phyloP scores from a whole-genome alignment of 148 eudicot genomes.

The Chenopodium album region DNA sequence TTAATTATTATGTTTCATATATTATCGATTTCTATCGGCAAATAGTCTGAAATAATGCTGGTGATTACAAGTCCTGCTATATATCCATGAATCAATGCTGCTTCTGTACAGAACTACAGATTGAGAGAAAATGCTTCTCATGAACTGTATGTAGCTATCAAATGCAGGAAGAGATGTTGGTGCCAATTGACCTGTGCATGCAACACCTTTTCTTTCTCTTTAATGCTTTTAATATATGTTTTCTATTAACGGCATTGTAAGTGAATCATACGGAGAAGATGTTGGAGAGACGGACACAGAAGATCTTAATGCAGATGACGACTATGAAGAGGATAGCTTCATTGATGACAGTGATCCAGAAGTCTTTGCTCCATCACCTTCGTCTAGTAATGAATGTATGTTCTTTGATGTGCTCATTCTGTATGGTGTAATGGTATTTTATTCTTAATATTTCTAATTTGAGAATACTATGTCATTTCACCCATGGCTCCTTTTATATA shows the following conservation, averaged over 20 bases:
- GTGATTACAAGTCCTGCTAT: neutral
- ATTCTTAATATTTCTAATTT: neutral
- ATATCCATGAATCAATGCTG: neutral
- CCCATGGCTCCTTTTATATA: neutral
- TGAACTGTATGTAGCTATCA: neutral
- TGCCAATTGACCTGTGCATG: neutral
- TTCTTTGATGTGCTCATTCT: neutral
- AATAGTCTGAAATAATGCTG: neutral
- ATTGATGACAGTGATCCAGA: constrained; percentile 60
- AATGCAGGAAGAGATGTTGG: neutral
- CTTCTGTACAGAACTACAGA: neutral
- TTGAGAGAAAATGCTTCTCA: neutral
- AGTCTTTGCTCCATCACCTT: constrained; percentile 44
- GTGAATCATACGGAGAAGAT: constrained; percentile 90
- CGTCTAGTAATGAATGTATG: constrained; percentile 48
- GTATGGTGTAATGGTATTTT: no score
- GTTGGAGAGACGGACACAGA: constrained; percentile 50
- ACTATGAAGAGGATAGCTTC: constrained; percentile 88
- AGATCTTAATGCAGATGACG: constrained; percentile 51
- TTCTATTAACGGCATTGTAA: constrained; percentile 41
- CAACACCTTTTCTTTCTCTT: neutral
- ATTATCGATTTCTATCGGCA: neutral
- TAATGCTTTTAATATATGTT: neutral
- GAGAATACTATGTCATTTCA: neutral
- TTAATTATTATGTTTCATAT: neutral